phyloP scores from a whole-genome alignment of 306 rosid species.

The Cucumis cinereus region DNA sequence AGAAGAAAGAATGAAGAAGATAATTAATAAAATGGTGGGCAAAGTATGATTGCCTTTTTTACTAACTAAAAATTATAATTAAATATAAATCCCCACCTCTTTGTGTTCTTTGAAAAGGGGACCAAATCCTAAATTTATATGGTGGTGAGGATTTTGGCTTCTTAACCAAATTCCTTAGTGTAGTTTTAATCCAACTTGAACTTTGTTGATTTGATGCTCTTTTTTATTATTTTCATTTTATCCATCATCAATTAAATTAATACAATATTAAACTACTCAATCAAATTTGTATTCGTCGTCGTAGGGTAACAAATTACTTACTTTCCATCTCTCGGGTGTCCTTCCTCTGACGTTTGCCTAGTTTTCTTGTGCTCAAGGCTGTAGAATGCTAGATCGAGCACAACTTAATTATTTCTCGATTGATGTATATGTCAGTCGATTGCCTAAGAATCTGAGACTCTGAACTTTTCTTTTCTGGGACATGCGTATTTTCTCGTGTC shows the following conservation, averaged over 20 bases:
- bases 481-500: no score
- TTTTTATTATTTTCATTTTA: background rate
- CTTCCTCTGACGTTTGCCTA: no score
- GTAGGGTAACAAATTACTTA: no score
- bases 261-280: no score
- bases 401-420: no score
- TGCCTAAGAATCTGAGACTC: no score
- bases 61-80: background rate
- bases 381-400: no score
- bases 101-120: conserved; percentile 3
- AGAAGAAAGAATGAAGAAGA: background rate
- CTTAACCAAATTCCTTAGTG: background rate
- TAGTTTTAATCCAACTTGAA: background rate
- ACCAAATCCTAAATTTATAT: background rate
- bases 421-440: no score
- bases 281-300: no score
- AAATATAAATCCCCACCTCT: background rate
- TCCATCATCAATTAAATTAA: background rate
- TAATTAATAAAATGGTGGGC: background rate
- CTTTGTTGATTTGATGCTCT: background rate
- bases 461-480: no score
- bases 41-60: background rate
- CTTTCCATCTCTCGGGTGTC: no score
- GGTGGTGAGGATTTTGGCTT: background rate
- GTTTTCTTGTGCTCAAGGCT: no score